Evolutionary conservation across 106 monocot species (phyloP).

Genomic region (Apostasia ramifera): DNA sequence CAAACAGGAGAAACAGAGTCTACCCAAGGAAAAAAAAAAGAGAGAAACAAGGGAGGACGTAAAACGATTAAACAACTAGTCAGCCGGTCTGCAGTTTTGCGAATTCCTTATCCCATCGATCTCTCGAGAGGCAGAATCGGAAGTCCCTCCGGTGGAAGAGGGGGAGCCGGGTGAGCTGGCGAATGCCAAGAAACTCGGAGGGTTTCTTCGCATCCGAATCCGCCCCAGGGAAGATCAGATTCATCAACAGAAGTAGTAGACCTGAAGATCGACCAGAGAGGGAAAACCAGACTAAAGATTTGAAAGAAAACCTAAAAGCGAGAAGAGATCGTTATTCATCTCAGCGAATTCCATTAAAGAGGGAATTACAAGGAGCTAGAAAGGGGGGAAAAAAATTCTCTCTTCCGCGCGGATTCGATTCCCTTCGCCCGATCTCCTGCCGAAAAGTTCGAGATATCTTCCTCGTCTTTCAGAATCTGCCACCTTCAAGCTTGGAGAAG

Average conservation of each 20-base stretch:
- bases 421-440: no score
- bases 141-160: constrained; percentile 1
- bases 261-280: background rate
- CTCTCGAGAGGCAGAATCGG: constrained; percentile 21
- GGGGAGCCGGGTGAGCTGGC: background rate
- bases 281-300: background rate
- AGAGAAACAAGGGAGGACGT: background rate
- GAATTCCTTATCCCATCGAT: constrained; percentile 30
- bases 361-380: no score
- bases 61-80: background rate
- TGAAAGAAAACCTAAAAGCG: background rate
- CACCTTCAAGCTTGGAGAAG: no score
- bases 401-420: no score
- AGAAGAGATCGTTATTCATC: no score
- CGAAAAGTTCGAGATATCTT: no score
- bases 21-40: background rate
- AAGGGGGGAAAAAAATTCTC: no score
- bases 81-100: constrained; percentile 16
- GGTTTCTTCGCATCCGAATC: constrained; percentile 14
- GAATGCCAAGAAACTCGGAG: constrained; percentile 19
- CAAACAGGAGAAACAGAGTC: background rate
- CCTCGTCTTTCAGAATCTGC: no score
- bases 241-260: constrained; percentile 11
- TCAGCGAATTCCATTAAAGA: no score
- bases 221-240: constrained; percentile 3